Evolutionary conservation across 1,139 yeast species (phyloP), one percentile per base, ranked within the genome.

Genomic region (Zygotorulaspora mrakii): DNA sequence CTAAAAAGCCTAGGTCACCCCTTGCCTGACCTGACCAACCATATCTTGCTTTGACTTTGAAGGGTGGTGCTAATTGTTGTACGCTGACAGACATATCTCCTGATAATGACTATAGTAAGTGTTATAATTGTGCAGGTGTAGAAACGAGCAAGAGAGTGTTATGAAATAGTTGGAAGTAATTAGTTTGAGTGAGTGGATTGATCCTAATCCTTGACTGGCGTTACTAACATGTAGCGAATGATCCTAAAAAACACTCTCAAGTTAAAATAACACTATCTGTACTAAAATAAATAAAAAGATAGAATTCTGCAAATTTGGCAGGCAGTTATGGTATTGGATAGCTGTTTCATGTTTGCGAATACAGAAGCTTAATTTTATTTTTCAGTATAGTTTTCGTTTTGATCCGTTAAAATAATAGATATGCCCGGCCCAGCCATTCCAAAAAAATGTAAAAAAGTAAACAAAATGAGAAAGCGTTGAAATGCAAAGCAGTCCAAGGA

Each of bases 1-100:
- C 97, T 33, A 89, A 73, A 61, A 91, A 91, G 1, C 97, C 97
- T 37, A 91, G 71, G 58, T 91, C 96, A 31, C 85, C 87, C 35
- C 81, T 84, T 56, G 83, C 78, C 59, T 83, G 91, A 17, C 94
- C 95, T 13, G 94, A 78, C 94, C 95, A 86, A n/a, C 94, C 84
- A 51, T 82, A 86, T 39, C 73, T 73, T 21, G 95, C 85, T 57
- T 76, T 77, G 26, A 82, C 95, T 61, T 74, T 74, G 64, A 86
- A 85, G 7, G 94, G 94, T 24, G 73, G 61, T 18, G 36, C 40
- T 14, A 40, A 36, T 27, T 25, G 30, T 31, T 40, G 43, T 29
- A 39, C 29, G 30, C 40, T 42, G 24, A 39, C 46, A 18, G 46
- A 42, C 46, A 42, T 42, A 33, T 37, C 14, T 37, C 24, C 23